Conservation (phyloP, 192 early-diverging fungal species). For the Backusella australiensis region DNA sequence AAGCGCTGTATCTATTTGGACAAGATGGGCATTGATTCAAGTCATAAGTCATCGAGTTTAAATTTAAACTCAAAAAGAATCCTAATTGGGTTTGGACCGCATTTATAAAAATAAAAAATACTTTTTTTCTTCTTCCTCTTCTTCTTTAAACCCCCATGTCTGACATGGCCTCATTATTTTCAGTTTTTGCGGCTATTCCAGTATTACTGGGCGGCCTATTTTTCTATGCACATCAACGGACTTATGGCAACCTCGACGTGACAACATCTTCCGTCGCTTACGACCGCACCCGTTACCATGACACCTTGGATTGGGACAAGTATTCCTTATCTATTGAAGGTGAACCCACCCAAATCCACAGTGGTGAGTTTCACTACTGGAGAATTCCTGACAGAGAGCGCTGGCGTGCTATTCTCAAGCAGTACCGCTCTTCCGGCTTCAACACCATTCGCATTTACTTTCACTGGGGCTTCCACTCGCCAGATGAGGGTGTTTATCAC, state of each 20-base stretch:
- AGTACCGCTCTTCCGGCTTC: constrained; percentile 71
- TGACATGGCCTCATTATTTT: constrained; percentile 16
- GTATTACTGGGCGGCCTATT: constrained; percentile 16
- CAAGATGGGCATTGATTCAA: no score
- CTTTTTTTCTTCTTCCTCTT: not conserved
- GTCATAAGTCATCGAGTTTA: not conserved
- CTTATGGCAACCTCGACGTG: constrained; percentile 35
- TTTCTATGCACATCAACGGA: constrained; percentile 27
- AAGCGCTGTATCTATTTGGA: no score
- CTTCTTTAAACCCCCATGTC: constrained; percentile 2
- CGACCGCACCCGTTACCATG: constrained; percentile 33
- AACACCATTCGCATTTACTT: constrained; percentile 87
- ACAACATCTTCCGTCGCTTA: constrained; percentile 41
- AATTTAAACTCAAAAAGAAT: not conserved
- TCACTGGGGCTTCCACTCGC: constrained; percentile 88
- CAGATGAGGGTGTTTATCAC: constrained; percentile 65
- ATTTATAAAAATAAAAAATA: not conserved
- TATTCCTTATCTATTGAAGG: constrained; percentile 70
- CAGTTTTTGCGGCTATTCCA: constrained; percentile 31
- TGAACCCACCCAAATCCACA: constrained; percentile 59
- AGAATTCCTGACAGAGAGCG: constrained; percentile 62
- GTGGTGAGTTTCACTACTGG: constrained; percentile 90
- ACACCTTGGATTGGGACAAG: constrained; percentile 66
- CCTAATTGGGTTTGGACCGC: not conserved
- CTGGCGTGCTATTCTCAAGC: constrained; percentile 68